phyloP scores from a whole-genome alignment of 371 early-diverging fungal species.

The Mucor saturninus region DNA sequence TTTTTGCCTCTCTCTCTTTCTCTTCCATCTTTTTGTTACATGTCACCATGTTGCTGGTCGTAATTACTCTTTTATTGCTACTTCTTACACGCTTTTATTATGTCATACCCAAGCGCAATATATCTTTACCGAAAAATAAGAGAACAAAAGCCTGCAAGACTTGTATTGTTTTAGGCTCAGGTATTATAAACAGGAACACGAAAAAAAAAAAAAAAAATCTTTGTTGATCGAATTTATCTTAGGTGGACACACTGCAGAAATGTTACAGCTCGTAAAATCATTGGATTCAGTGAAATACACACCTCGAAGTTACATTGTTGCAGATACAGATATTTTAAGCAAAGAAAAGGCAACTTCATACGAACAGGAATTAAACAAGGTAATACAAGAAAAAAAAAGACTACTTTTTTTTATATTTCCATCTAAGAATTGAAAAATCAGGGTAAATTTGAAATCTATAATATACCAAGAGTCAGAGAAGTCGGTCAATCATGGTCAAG shows the following conservation, averaged over 20 bases:
- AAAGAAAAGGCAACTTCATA: constrained; percentile 54
- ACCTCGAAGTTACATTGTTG: constrained; percentile 68
- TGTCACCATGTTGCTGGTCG: not conserved
- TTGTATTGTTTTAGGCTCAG: constrained; percentile 55
- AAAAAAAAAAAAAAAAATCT: constrained; percentile 4
- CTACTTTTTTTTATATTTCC: too few relatives aligned
- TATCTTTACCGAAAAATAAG: not conserved
- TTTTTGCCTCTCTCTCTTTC: constrained; percentile 12
- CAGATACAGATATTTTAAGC: constrained; percentile 65
- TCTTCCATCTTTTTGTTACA: not conserved
- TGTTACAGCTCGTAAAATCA: constrained; percentile 67
- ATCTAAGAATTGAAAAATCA: not conserved
- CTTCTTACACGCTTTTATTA: constrained; percentile 11
- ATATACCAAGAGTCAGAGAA: constrained; percentile 70
- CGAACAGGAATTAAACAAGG: constrained; percentile 40
- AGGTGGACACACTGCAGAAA: constrained; percentile 84
- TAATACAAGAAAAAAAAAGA: constrained; percentile 7
- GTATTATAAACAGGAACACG: constrained; percentile 16
- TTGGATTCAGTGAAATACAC: constrained; percentile 54
- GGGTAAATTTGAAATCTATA: constrained; percentile 43
- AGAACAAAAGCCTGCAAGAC: constrained; percentile 20
- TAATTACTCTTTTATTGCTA: not conserved
- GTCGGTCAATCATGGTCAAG: constrained; percentile 75
- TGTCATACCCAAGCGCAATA: constrained; percentile 9
- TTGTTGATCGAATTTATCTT: not conserved